Conservation (phyloP, 768 basidiomycete genomes). For the Scleroderma bovista region DNA sequence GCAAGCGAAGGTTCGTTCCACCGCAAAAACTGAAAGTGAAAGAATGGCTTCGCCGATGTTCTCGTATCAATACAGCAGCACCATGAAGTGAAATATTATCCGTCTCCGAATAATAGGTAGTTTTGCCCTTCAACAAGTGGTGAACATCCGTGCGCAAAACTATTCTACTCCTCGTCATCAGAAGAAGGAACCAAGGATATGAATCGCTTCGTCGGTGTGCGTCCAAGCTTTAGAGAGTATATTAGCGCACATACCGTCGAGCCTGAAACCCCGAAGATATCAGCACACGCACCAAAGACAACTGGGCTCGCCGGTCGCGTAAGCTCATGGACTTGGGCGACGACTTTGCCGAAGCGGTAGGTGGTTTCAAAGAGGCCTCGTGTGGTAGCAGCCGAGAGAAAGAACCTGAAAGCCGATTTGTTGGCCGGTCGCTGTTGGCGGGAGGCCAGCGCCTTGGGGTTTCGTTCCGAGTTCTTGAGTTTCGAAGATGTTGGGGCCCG, state of each 20-base stretch:
- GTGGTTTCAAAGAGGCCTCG: neutral
- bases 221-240: slow-evolving; percentile 16
- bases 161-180: slow-evolving; percentile 22
- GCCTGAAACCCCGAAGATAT: neutral
- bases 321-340: slow-evolving; percentile 25
- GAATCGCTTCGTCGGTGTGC: slow-evolving; percentile 22
- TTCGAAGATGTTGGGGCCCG: no score
- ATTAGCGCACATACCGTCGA: neutral
- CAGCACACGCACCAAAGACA: slow-evolving; percentile 17
- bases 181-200: slow-evolving; percentile 27
- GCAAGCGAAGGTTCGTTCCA: no score
- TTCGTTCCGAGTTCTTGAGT: no score
- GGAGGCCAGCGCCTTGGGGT: neutral
- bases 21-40: no score
- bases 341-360: neutral
- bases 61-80: no score
- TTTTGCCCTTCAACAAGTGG: no score
- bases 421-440: neutral
- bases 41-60: no score
- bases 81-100: no score
- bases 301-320: slow-evolving; percentile 28
- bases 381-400: neutral
- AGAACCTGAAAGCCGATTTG: neutral
- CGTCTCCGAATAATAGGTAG: no score
- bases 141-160: neutral